Evolutionary conservation across 192 early-diverging fungal genomes (phyloP), one percentile per base, ranked within the genome.

Genomic region (Phycomyces blakesleeanus): DNA sequence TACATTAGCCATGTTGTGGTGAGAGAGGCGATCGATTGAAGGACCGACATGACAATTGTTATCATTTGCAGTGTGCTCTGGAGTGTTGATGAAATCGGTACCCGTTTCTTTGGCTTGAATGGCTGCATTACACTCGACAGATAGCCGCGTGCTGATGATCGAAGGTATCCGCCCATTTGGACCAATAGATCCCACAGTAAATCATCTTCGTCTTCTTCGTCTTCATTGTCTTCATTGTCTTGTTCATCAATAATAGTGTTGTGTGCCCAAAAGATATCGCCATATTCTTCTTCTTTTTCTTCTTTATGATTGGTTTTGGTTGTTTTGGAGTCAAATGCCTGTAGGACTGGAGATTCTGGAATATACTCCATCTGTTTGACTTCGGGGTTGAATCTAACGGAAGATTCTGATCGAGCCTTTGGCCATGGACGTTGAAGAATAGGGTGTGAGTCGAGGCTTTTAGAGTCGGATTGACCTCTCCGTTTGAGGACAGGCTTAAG

Each of bases 331-430:
- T 12, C 56, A 20, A 38, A 21, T 16, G 56, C 29, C 20, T 16
- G 37, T 57, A 0, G 57, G 57, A 47, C 11, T 40, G 66, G 66
- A n/a, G 66, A 59, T 34, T 69, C 67, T 16, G 67, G 67, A 38
- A 69, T 14, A 39, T 69, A 69, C 51, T 63, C 51, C 21, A 69
- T 14, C 44, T 60, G 40, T 10, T 24, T 34, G 47, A 69, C 57
- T 40, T 61, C 37, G 34, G 67, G 67, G 37, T 62, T 57, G 41
- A 69, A 69, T 29, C 60, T 59, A 18, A 69, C 67, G 20, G 22
- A 52, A 10, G 54, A 55, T 38, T 26, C 34, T 16, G 54, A 55
- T 14, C 16, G 26, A 14, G 22, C 55, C 8, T 15, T 34, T 14
- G 55, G 29, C 24, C 55, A 57, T 5, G n/a, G n/a, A n/a, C n/a